A percentile compares a stretch with the other conserved stretches of the same genome.
phyloP scores from a whole-genome alignment of 805 yeast species.

The Deakozyma indianensis region DNA sequence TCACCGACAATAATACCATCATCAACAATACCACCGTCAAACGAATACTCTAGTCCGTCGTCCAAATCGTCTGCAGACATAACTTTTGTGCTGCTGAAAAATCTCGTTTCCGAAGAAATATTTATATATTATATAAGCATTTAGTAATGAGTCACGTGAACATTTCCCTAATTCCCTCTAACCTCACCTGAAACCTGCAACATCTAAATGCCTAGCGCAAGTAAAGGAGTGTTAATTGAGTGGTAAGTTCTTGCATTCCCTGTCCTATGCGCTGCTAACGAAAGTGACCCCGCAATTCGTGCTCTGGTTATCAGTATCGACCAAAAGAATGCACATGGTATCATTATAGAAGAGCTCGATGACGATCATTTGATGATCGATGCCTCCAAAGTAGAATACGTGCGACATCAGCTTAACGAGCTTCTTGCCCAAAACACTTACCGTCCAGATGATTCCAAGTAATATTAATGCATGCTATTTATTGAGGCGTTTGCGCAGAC shows the following conservation, averaged over 20 bases:
- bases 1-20: slow-evolving; percentile 9
- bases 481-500: neutral
- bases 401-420: slow-evolving; percentile 64
- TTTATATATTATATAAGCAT: too few relatives aligned
- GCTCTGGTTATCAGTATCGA: slow-evolving; percentile 80
- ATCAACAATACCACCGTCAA: slow-evolving; percentile 26
- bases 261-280: slow-evolving; percentile 1
- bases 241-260: slow-evolving; percentile 11
- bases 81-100: neutral
- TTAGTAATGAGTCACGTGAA: too few relatives aligned
- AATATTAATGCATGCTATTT: neutral
- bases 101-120: too few relatives aligned
- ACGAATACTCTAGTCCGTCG: slow-evolving; percentile 54
- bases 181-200: neutral
- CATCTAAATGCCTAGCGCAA: slow-evolving; percentile 33
- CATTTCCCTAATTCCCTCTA: too few relatives aligned
- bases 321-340: slow-evolving; percentile 50
- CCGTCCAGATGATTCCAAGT: slow-evolving; percentile 58
- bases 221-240: slow-evolving; percentile 22
- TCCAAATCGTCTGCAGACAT: slow-evolving; percentile 59
- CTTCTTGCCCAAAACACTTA: slow-evolving; percentile 72
- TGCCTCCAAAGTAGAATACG: slow-evolving; percentile 56
- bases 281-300: slow-evolving; percentile 79
- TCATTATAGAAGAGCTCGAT: slow-evolving; percentile 68
- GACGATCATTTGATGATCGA: slow-evolving; percentile 82